A percentile compares a stretch with the other conserved stretches of the same genome.
Conservation (phyloP, 1,284 basidiomycete species). For the Tetrapyrgos nigripes region DNA sequence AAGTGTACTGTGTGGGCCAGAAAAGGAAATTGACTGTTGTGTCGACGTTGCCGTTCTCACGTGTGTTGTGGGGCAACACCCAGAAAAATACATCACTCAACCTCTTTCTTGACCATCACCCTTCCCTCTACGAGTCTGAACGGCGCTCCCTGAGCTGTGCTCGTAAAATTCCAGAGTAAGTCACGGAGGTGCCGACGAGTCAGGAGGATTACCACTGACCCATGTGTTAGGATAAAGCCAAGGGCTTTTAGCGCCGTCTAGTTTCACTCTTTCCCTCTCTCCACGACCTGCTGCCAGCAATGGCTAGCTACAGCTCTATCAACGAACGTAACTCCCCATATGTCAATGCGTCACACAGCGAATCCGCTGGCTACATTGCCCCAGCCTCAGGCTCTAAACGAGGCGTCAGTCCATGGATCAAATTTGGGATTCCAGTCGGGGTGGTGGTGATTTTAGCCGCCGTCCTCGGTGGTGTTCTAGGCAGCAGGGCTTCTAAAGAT, state of each 20-base stretch:
- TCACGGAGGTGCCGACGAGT: not conserved
- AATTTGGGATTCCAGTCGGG: slow-evolving; percentile 68
- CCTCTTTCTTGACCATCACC: too few species aligned
- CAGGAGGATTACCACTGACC: not conserved
- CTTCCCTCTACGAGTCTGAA: not conserved
- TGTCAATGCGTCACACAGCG: slow-evolving; percentile 41
- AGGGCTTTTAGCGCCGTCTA: not conserved
- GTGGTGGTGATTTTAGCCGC: slow-evolving; percentile 76
- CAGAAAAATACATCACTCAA: too few species aligned
- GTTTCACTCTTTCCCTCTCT: not conserved
- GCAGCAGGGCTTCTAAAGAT: slow-evolving; percentile 57
- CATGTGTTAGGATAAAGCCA: not conserved
- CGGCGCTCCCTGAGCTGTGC: not conserved
- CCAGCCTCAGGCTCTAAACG: slow-evolving; percentile 44
- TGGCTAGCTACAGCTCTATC: not conserved
- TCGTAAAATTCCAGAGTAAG: not conserved
- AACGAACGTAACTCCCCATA: not conserved
- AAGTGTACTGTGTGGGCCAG: too few species aligned
- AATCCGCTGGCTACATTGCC: slow-evolving; percentile 70
- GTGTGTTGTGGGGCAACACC: too few species aligned
- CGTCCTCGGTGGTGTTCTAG: slow-evolving; percentile 82
- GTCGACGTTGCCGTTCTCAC: too few species aligned
- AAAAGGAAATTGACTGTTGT: too few species aligned
- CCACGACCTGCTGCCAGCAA: not conserved
- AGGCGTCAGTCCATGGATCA: slow-evolving; percentile 62